phyloP scores from a whole-genome alignment of 176 grass and related monocot species.

The Lolium rigidum region DNA sequence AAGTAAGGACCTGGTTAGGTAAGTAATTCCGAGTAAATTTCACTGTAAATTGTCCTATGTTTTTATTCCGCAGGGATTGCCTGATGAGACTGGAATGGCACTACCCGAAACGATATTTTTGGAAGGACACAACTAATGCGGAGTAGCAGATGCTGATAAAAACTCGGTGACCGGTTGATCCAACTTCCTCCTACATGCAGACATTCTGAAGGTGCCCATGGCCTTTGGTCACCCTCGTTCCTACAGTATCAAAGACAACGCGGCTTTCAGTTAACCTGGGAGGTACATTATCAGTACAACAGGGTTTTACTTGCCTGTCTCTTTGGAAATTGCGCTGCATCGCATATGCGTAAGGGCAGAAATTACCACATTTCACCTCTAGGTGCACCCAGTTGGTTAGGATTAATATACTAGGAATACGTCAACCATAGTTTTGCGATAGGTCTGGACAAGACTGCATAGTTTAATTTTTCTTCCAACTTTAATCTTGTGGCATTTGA shows the following conservation, averaged over 20 bases:
- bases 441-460: background rate
- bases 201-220: background rate
- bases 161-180: background rate
- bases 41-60: background rate
- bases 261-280: background rate
- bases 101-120: no score
- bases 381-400: background rate
- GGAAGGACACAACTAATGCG: no score
- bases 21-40: background rate
- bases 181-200: background rate
- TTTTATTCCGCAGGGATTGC: no score
- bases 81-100: no score
- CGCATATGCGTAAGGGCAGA: background rate
- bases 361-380: background rate
- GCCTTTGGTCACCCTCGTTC: background rate
- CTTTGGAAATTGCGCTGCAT: background rate
- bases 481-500: background rate
- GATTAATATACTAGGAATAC: background rate
- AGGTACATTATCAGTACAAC: background rate
- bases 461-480: background rate
- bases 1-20: background rate
- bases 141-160: constrained; percentile 5
- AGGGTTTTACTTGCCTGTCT: background rate
- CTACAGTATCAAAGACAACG: background rate
- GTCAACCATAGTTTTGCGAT: background rate